Percentiles rank a stretch among this genome's conserved stretches.
phyloP scores from a whole-genome alignment of 805 yeast genomes.

The Starmerella powellii region DNA sequence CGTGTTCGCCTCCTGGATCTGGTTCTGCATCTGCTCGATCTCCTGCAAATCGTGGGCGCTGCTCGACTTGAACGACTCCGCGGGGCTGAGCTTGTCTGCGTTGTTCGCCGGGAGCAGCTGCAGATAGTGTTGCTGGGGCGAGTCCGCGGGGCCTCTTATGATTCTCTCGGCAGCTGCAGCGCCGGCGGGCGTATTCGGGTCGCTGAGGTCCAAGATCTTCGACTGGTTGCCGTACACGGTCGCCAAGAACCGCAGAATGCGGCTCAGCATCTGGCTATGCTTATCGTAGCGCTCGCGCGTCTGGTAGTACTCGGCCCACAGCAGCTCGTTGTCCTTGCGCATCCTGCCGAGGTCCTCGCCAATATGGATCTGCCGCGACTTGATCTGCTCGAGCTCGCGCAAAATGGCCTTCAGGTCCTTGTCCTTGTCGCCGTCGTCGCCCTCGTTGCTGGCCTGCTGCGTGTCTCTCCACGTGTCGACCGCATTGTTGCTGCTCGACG shows the following conservation, averaged over 20 bases:
- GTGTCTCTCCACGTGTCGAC: neutral
- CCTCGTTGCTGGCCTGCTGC: neutral
- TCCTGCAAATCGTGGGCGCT: conserved; percentile 21
- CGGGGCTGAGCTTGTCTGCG: neutral
- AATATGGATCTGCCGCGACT: conserved; percentile 65
- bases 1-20: conserved; percentile 18
- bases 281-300: conserved; percentile 75
- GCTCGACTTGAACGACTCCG: conserved; percentile 3
- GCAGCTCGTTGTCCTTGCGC: conserved; percentile 71
- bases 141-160: conserved; percentile 2
- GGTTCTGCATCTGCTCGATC: conserved; percentile 23
- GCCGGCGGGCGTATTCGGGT: conserved; percentile 9
- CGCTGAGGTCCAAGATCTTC: conserved; percentile 30
- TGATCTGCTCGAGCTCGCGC: conserved; percentile 62
- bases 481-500: neutral
- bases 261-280: conserved; percentile 79
- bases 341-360: conserved; percentile 76
- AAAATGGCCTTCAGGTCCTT: conserved; percentile 44
- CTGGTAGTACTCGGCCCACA: conserved; percentile 81
- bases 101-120: conserved; percentile 9
- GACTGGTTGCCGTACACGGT: conserved; percentile 62
- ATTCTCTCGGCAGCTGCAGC: conserved; percentile 1
- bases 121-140: conserved; percentile 3
- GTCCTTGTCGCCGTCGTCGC: conserved; percentile 25
- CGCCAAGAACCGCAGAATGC: conserved; percentile 76